phyloP scores from a whole-genome alignment of 176 grass and related monocot genomes.

The Secale cereale region DNA sequence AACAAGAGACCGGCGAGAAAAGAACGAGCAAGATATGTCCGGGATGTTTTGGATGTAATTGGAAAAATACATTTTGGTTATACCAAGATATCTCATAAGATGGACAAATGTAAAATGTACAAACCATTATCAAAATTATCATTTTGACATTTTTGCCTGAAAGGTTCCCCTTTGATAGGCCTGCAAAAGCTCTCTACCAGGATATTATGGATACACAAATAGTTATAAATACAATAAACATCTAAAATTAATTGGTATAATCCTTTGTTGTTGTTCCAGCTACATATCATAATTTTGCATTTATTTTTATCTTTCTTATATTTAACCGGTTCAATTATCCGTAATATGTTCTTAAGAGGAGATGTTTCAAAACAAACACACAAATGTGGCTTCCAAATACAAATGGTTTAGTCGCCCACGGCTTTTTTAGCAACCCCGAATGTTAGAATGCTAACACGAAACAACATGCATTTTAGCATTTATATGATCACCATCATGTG shows the following conservation, averaged over 20 bases:
- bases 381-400: neutral
- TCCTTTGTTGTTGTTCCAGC: neutral
- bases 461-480: neutral
- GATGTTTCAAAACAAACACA: neutral
- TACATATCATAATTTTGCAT: neutral
- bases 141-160: too few species aligned
- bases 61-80: neutral
- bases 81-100: too few species aligned
- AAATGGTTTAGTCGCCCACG: neutral
- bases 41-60: neutral
- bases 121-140: too few species aligned
- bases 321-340: neutral
- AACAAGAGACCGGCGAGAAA: neutral
- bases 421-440: neutral
- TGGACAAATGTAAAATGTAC: too few species aligned
- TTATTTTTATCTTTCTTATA: neutral
- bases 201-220: neutral
- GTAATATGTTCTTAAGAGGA: neutral
- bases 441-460: neutral
- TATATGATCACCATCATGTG: neutral
- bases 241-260: neutral
- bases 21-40: neutral
- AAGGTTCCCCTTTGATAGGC: neutral
- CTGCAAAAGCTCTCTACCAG: neutral
- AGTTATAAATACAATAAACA: neutral